These are phyloP conservation scores for Nelumbo lutea DNA, from an alignment of 164 flowering plant genomes.

Conservation along the genomic window DNA sequence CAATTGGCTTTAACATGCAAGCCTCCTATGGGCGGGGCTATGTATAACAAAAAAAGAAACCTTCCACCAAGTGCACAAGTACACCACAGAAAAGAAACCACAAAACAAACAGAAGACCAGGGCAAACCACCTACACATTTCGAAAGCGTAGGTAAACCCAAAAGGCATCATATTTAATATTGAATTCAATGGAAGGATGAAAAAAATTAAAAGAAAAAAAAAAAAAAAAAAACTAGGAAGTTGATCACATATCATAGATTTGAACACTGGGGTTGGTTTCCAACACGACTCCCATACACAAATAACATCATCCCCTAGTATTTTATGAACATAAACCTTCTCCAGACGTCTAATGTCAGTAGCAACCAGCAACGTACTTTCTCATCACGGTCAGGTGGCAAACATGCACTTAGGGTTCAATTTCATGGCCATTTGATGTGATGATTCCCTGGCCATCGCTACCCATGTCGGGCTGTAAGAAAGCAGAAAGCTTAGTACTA, in stretches of 20 bases:
- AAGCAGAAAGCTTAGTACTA: not conserved
- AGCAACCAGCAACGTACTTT: conserved; percentile 6
- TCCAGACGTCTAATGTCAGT: conserved; percentile 5
- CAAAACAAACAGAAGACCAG: no score
- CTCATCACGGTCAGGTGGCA: not conserved
- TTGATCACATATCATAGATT: conserved; percentile 7
- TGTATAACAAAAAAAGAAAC: no score
- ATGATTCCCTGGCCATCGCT: conserved; percentile 4
- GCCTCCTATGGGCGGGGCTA: no score
- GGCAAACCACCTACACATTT: no score
- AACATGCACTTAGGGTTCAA: not conserved
- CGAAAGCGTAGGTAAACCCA: no score
- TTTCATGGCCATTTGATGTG: conserved; percentile 5
- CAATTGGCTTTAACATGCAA: no score
- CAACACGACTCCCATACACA: conserved; percentile 13
- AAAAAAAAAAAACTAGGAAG: not conserved
- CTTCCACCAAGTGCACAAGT: no score
- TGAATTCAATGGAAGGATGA: no score
- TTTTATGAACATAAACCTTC: conserved; percentile 6
- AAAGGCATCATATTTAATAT: no score
- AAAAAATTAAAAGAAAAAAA: not conserved
- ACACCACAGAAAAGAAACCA: no score
- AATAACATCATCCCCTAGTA: conserved; percentile 1
- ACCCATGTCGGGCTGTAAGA: conserved; percentile 7
- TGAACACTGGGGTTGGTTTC: not conserved